Base-by-base conservation (phyloP, 257 asterid species). In the Henckelia pumila region DNA sequence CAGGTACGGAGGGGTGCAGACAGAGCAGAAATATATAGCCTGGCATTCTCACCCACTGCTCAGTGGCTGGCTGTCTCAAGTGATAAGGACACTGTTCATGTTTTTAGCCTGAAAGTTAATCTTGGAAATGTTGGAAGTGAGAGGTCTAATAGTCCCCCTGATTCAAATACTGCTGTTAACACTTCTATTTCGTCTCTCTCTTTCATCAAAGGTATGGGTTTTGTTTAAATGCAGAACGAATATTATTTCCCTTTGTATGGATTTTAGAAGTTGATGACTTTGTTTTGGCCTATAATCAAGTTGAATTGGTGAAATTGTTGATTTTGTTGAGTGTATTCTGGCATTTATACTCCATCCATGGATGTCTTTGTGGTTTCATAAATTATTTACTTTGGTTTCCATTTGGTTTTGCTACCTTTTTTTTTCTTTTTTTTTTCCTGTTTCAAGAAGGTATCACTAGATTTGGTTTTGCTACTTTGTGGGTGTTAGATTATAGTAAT, bases 1-100 rank as follows among this genome's bases (percentile, higher is more conserved):
- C 89, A 94, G 99, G 90, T 93, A 50, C 84, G 99, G 67, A 84
- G 96, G 78, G 97, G 97, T 13, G 91, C 96, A n/a, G 99, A 90
- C 78, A 85, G 97, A 76, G 99, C 99, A 25, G 95, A 93, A 78
- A 93, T 88, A 63, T 87, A 84, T 79, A 86, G 95, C 78, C 79
- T 93, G 63, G 87, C 96, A 24, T 93, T 93, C 82, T 90, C 96
- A 23, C 80, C 96, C 21, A 74, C 91, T 37, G 84, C 89, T 29
- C 89, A 89, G 77, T 90, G 98, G 98, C 79, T 93, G 72, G 97
- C 97, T 49, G 97, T 88, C 24, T 93, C 98, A 25, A 93, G 98
- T 80, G 96, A 90, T 74, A 93, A 93, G 79, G 98, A 96, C 71
- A 93, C 97, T 24, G 88, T 88, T 66, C 98, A 93, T 73, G 94